Evolutionary conservation across 805 yeast genomes (phyloP).

Genomic region (Cyberlindnera maritima): DNA sequence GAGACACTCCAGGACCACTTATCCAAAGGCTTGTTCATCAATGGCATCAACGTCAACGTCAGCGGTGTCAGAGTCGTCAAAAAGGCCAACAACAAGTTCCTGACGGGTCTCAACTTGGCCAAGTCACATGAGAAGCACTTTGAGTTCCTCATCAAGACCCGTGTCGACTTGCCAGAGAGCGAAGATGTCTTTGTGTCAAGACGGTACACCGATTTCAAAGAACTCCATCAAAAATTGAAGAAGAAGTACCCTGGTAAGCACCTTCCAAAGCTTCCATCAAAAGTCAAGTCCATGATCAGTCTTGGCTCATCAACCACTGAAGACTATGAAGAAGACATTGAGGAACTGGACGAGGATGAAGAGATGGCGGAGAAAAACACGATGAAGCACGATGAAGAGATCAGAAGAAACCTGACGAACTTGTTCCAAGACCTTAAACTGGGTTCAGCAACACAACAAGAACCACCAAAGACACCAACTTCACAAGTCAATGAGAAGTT

Average conservation of each 20-base stretch:
- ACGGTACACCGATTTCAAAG: conserved; percentile 65
- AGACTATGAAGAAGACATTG: conserved; percentile 21
- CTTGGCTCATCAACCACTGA: conserved; percentile 11
- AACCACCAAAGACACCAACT: conserved; percentile 7
- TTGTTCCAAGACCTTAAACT: conserved; percentile 20
- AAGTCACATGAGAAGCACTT: conserved; percentile 22
- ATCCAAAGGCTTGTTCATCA: conserved; percentile 35
- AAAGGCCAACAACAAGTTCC: conserved; percentile 28
- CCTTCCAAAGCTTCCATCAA: conserved; percentile 57
- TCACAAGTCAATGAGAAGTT: not conserved
- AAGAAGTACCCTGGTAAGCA: conserved; percentile 66
- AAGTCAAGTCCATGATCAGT: conserved; percentile 40
- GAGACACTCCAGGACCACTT: conserved; percentile 33
- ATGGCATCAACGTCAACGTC: conserved; percentile 64
- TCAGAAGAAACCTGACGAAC: conserved; percentile 18
- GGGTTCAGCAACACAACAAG: conserved; percentile 1
- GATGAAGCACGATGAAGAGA: conserved; percentile 19
- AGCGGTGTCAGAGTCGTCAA: conserved; percentile 53
- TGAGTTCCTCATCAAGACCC: conserved; percentile 25
- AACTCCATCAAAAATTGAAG: conserved; percentile 50
- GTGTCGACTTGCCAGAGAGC: conserved; percentile 20
- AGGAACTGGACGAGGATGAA: conserved; percentile 21
- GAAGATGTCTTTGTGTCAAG: conserved; percentile 41
- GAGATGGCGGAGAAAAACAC: conserved; percentile 15
- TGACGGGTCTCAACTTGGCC: conserved; percentile 22